phyloP scores from a whole-genome alignment of 2,329 filamentous ascomycete species.

The Penicillium sp. region DNA sequence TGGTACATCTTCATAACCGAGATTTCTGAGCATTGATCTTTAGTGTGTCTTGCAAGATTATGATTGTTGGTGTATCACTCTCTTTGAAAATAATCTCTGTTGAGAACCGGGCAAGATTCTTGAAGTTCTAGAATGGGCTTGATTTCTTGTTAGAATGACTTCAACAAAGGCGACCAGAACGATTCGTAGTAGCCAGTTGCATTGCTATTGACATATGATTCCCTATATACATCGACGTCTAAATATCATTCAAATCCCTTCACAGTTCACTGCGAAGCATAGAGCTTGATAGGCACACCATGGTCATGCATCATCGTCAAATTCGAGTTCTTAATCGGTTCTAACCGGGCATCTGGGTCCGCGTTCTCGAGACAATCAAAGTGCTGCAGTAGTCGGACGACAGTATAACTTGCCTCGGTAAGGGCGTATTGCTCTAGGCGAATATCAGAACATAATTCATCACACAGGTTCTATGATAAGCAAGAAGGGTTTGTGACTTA shows the following conservation, averaged over 20 bases:
- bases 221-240: background rate
- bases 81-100: slow-evolving; percentile 38
- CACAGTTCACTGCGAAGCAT: slow-evolving; percentile 17
- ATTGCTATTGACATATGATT: background rate
- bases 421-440: slow-evolving; percentile 48
- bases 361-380: slow-evolving; percentile 44
- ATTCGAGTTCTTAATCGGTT: slow-evolving; percentile 37
- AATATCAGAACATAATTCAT: background rate
- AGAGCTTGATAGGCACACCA: slow-evolving; percentile 36
- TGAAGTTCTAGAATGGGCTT: too few species aligned
- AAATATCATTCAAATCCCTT: background rate
- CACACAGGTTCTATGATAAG: too few species aligned
- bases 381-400: slow-evolving; percentile 43
- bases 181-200: too few species aligned
- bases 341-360: slow-evolving; percentile 33
- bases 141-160: too few species aligned
- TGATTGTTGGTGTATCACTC: slow-evolving; percentile 33
- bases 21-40: background rate
- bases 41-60: slow-evolving; percentile 35
- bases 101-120: too few species aligned
- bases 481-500: slow-evolving; percentile 25
- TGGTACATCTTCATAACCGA: slow-evolving; percentile 10
- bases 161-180: too few species aligned
- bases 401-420: slow-evolving; percentile 47
- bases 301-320: slow-evolving; percentile 39